phyloP scores from a whole-genome alignment of 306 rosid genomes.

The Cercis canadensis region DNA sequence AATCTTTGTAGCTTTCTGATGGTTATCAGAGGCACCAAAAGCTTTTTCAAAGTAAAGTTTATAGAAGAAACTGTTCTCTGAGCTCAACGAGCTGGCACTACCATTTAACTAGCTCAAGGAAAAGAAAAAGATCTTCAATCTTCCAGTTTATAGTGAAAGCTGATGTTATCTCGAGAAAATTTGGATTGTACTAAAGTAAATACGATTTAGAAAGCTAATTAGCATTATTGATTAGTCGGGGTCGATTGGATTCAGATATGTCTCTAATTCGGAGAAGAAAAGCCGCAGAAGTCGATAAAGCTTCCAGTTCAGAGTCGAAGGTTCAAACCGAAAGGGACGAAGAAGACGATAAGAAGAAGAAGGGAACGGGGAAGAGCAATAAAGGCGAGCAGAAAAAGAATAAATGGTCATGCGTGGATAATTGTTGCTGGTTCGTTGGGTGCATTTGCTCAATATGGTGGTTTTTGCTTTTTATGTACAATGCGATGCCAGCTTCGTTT shows the following conservation, averaged over 20 bases:
- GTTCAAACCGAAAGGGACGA: conserved; percentile 5
- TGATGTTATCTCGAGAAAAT: not conserved
- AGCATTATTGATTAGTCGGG: no score
- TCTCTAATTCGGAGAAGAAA: conserved; percentile 65
- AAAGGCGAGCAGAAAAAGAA: conserved; percentile 36
- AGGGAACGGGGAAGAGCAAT: conserved; percentile 17
- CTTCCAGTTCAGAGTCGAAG: conserved; percentile 39
- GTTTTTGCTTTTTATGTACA: conserved; percentile 67
- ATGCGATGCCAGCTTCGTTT: conserved; percentile 74
- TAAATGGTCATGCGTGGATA: conserved; percentile 74
- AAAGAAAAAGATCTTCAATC: not conserved
- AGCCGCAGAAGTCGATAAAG: conserved; percentile 47
- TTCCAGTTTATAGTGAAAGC: not conserved
- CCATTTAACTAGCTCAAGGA: conserved; percentile 27
- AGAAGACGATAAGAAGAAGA: conserved; percentile 24
- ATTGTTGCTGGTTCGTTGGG: conserved; percentile 79
- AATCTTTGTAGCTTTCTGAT: no score
- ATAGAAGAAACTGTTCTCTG: not conserved
- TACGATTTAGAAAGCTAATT: no score
- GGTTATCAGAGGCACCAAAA: no score
- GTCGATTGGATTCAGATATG: conserved; percentile 41
- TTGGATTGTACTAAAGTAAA: not conserved
- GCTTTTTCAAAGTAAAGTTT: not conserved
- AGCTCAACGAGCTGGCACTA: conserved; percentile 19
- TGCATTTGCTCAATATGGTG: conserved; percentile 79